Evolutionary conservation across 2,329 filamentous ascomycete genomes (phyloP).

Genomic region (Fusarium anthophilum): DNA sequence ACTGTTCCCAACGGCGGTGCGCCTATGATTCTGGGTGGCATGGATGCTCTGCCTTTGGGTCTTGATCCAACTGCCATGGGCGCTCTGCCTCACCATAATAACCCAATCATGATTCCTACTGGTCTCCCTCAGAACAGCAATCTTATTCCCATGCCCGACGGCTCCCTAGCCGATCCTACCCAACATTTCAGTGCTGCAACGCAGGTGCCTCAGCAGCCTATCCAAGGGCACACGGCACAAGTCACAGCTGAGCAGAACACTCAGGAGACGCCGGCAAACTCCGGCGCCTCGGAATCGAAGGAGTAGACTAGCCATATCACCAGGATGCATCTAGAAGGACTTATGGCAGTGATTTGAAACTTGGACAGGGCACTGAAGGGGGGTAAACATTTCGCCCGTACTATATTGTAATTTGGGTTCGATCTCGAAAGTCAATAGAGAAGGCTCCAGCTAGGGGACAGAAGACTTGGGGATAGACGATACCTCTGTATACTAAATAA

Average conservation of each 20-base stretch:
- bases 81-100: slow-evolving; percentile 38
- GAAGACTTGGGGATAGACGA: slow-evolving; percentile 33
- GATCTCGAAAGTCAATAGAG: slow-evolving; percentile 1
- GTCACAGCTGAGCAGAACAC: slow-evolving; percentile 20
- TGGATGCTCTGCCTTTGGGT: slow-evolving; percentile 38
- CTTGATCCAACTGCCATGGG: slow-evolving; percentile 38
- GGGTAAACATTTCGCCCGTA: neutral
- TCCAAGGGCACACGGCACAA: slow-evolving; percentile 6
- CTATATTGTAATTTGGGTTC: slow-evolving; percentile 1
- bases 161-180: slow-evolving; percentile 21
- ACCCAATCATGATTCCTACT: slow-evolving; percentile 37
- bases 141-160: slow-evolving; percentile 26
- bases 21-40: slow-evolving; percentile 37
- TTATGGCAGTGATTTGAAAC: slow-evolving; percentile 1
- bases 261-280: slow-evolving; percentile 9
- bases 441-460: neutral
- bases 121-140: slow-evolving; percentile 26
- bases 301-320: neutral
- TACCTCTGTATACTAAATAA: slow-evolving; percentile 41
- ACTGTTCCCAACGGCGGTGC: slow-evolving; percentile 36
- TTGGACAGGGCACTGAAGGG: neutral
- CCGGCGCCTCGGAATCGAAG: slow-evolving; percentile 3
- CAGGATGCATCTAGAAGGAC: neutral
- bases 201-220: slow-evolving; percentile 7
- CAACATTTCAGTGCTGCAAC: slow-evolving; percentile 15